These are phyloP conservation scores for Lablab purpureus DNA, from an alignment of 306 rosid genomes.

Conservation along the genomic window DNA sequence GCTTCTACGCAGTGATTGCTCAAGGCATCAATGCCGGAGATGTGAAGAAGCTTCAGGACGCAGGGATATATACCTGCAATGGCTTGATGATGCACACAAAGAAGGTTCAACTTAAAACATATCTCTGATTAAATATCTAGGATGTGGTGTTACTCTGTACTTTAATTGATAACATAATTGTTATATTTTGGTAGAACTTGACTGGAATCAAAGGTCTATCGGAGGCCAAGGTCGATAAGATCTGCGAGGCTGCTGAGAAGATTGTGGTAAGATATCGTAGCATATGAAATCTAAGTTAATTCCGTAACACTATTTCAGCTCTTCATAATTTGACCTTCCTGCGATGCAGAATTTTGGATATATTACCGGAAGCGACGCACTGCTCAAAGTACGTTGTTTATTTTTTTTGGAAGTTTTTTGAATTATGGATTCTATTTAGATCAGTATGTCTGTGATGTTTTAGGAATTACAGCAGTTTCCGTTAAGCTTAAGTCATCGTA, in stretches of 20 bases:
- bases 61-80: conserved; percentile 96
- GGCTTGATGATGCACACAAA: conserved; percentile 99
- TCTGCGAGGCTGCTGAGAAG: conserved; percentile 99
- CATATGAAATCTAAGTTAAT: conserved; percentile 23
- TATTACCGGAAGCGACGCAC: conserved; percentile 89
- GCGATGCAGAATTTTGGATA: conserved; percentile 83
- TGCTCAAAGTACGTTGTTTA: conserved; percentile 69
- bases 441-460: conserved; percentile 1
- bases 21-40: conserved; percentile 99
- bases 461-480: background rate
- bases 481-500: background rate
- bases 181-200: conserved; percentile 64
- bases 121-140: conserved; percentile 14
- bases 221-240: conserved; percentile 96
- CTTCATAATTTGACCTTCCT: conserved; percentile 7
- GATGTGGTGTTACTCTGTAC: conserved; percentile 1
- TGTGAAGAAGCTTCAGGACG: conserved; percentile 97
- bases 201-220: conserved; percentile 95
- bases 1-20: conserved; percentile 72
- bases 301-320: conserved; percentile 1
- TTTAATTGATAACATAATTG: background rate
- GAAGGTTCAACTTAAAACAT: conserved; percentile 62
- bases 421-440: conserved; percentile 35
- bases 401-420: conserved; percentile 45
- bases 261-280: conserved; percentile 67